Evolutionary conservation across 352 stramenopile genomes (phyloP).

Genomic region (Globisporangium echinulatum): DNA sequence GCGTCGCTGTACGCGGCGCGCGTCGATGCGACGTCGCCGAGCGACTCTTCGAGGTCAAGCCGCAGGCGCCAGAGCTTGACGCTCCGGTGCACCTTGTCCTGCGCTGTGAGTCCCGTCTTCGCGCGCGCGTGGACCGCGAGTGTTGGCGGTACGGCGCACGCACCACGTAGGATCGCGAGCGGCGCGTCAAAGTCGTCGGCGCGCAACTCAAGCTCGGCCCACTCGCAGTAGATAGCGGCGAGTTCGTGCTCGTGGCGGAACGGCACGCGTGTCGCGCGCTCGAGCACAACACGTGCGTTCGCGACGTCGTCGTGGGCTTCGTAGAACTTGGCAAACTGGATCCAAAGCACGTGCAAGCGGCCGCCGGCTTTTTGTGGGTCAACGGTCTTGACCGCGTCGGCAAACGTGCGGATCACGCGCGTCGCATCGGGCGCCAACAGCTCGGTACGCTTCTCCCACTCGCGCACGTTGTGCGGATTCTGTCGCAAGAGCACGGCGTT

Average conservation of each 20-base stretch:
- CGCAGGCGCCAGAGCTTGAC: slow-evolving; percentile 95
- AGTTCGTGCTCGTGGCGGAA: slow-evolving; percentile 90
- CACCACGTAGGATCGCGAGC: slow-evolving; percentile 81
- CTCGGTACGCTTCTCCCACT: slow-evolving; percentile 96
- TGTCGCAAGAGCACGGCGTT: slow-evolving; percentile 96
- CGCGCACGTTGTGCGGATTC: slow-evolving; percentile 97
- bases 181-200: slow-evolving; percentile 94
- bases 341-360: slow-evolving; percentile 89
- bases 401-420: slow-evolving; percentile 79
- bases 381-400: slow-evolving; percentile 91
- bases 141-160: slow-evolving; percentile 58
- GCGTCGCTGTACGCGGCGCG: slow-evolving; percentile 93
- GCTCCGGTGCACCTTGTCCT: slow-evolving; percentile 85
- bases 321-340: slow-evolving; percentile 94
- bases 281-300: slow-evolving; percentile 92
- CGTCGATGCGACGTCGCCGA: slow-evolving; percentile 93
- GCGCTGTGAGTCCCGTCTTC: slow-evolving; percentile 41
- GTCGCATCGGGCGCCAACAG: slow-evolving; percentile 61
- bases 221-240: slow-evolving; percentile 91
- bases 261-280: slow-evolving; percentile 74
- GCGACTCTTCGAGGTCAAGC: slow-evolving; percentile 97
- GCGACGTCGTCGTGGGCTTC: slow-evolving; percentile 88
- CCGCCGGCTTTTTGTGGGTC: slow-evolving; percentile 82
- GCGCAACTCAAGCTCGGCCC: slow-evolving; percentile 94
- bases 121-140: slow-evolving; percentile 44